Evolutionary conservation across 2,329 filamentous ascomycete species (phyloP).

Genomic region (Didymella glomerata): DNA sequence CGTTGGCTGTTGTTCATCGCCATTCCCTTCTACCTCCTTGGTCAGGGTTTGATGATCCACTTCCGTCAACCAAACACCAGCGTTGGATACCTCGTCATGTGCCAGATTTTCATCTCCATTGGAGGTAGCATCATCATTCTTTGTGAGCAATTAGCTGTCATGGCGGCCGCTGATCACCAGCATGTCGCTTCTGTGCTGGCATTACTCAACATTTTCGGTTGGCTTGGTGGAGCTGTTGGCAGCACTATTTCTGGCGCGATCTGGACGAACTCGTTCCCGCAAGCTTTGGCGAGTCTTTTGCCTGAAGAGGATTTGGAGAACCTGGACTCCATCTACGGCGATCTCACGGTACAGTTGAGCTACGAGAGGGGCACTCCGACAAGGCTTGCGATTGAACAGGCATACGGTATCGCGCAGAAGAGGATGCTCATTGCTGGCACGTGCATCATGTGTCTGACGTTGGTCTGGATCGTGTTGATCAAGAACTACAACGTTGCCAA

Average conservation of each 20-base stretch:
- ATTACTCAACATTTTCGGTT: conserved; percentile 65
- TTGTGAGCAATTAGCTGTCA: conserved; percentile 31
- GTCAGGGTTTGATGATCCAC: conserved; percentile 66
- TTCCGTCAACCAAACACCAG: conserved; percentile 50
- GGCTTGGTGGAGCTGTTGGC: conserved; percentile 59
- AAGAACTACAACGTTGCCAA: conserved; percentile 29
- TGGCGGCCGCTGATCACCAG: conserved; percentile 43
- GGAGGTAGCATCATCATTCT: conserved; percentile 37
- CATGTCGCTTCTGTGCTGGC: conserved; percentile 59
- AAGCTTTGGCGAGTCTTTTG: conserved; percentile 35
- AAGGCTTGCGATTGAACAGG: conserved; percentile 53
- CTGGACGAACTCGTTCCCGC: conserved; percentile 58
- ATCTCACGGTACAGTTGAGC: conserved; percentile 45
- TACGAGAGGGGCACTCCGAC: conserved; percentile 57
- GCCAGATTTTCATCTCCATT: conserved; percentile 37
- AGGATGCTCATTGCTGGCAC: conserved; percentile 58
- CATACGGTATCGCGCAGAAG: conserved; percentile 56
- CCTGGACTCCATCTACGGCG: conserved; percentile 51
- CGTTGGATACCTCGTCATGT: conserved; percentile 30
- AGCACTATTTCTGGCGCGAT: conserved; percentile 67
- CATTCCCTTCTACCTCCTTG: conserved; percentile 64
- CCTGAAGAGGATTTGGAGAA: conserved; percentile 51
- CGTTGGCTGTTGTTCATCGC: conserved; percentile 60
- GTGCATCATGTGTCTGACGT: conserved; percentile 26
- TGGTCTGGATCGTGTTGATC: conserved; percentile 30